Conservation (phyloP, 2,329 filamentous ascomycete species). For the Exophiala mesophila region DNA sequence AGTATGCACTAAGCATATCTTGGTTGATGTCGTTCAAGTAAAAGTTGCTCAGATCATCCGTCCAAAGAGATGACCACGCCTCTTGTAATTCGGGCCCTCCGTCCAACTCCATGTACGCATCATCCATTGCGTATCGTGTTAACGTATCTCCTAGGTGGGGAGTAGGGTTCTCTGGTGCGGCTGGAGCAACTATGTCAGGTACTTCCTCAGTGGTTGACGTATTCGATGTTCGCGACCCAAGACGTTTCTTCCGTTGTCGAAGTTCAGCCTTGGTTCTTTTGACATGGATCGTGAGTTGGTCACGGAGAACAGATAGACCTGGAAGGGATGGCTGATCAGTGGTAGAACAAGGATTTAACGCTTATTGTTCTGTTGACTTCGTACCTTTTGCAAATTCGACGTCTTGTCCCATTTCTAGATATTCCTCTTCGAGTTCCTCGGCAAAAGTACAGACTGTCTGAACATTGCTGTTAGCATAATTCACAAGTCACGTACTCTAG, state of each 20-base stretch:
- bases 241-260: not conserved
- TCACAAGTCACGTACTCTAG: no score
- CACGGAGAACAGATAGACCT: not conserved
- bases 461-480: no score
- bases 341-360: no score
- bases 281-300: conserved; percentile 2
- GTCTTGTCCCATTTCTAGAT: conserved; percentile 4
- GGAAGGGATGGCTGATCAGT: not conserved
- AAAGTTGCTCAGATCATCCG: conserved; percentile 1
- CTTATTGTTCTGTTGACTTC: no score
- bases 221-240: no score
- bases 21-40: conserved; percentile 13
- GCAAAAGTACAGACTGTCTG: conserved; percentile 6
- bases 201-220: not conserved
- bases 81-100: conserved; percentile 1
- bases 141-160: not conserved
- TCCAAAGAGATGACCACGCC: conserved; percentile 3
- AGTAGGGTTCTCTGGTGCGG: no score
- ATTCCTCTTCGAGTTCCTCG: conserved; percentile 2
- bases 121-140: not conserved
- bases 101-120: not conserved
- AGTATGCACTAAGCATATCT: conserved; percentile 15
- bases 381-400: conserved; percentile 4
- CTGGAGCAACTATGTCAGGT: not conserved
- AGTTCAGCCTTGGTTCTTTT: not conserved